These are phyloP conservation scores for Cordyceps militaris DNA, from an alignment of 2,329 filamentous ascomycete species.

Conservation along the genomic window DNA sequence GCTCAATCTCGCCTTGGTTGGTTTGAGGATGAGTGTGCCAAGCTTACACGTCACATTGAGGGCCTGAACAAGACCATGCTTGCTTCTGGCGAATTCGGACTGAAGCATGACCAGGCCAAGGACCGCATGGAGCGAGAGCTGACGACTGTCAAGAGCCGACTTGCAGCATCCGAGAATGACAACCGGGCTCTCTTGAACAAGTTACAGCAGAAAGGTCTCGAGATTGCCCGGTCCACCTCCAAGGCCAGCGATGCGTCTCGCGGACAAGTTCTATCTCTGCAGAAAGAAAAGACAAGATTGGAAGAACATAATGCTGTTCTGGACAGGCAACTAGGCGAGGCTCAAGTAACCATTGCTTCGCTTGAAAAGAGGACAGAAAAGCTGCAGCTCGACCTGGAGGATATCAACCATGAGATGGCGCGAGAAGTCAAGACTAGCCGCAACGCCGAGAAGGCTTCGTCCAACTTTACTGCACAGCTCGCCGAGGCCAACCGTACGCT, in stretches of 20 bases:
- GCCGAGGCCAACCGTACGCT: conserved; percentile 84
- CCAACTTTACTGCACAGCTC: conserved; percentile 71
- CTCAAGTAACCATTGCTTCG: conserved; percentile 73
- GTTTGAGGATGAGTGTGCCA: conserved; percentile 70
- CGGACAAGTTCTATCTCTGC: conserved; percentile 65
- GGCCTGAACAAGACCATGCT: conserved; percentile 80
- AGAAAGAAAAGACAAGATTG: conserved; percentile 72
- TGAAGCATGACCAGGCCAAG: conserved; percentile 89
- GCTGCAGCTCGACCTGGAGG: conserved; percentile 77
- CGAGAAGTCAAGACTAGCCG: conserved; percentile 84
- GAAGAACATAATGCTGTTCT: conserved; percentile 80
- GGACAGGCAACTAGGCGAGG: conserved; percentile 76
- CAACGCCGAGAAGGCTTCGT: conserved; percentile 83
- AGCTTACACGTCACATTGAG: conserved; percentile 73
- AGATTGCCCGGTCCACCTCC: conserved; percentile 86
- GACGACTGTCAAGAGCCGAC: conserved; percentile 79
- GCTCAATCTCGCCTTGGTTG: conserved; percentile 70
- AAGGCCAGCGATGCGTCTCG: conserved; percentile 78
- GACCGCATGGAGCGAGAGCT: conserved; percentile 88
- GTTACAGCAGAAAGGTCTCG: conserved; percentile 91
- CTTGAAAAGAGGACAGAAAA: conserved; percentile 95
- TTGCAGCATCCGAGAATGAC: conserved; percentile 91
- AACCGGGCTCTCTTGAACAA: conserved; percentile 94
- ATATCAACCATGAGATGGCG: conserved; percentile 85
- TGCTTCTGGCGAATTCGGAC: conserved; percentile 80